phyloP scores from a whole-genome alignment of 1,284 basidiomycete genomes.

The Moesziomyces antarcticus region DNA sequence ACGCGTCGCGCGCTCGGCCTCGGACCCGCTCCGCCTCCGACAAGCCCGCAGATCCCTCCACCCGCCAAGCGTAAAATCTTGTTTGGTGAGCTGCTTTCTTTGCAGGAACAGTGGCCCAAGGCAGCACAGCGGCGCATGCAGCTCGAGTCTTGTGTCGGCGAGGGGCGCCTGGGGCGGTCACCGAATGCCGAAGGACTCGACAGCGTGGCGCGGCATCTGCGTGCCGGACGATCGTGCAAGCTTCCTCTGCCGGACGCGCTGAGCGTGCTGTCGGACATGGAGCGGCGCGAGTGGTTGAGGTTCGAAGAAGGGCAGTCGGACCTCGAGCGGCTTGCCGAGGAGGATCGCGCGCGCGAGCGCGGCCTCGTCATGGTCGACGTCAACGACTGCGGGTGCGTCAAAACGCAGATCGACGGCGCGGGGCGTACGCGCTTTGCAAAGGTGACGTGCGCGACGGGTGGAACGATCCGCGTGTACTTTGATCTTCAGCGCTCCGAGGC shows the following conservation, averaged over 20 bases:
- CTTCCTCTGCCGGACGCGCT: constrained; percentile 13
- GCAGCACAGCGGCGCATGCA: constrained; percentile 2
- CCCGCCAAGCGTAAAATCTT: background rate
- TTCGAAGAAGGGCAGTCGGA: constrained; percentile 15
- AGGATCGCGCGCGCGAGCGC: constrained; percentile 17
- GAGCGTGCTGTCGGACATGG: constrained; percentile 13
- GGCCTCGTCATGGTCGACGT: constrained; percentile 24
- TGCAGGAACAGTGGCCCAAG: background rate
- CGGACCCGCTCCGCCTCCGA: background rate
- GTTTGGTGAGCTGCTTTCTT: constrained; percentile 4
- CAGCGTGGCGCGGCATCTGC: constrained; percentile 10
- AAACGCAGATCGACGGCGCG: constrained; percentile 12
- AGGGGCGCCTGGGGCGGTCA: constrained; percentile 10
- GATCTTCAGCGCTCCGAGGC: background rate
- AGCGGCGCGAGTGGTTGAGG: constrained; percentile 22
- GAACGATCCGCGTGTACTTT: constrained; percentile 14
- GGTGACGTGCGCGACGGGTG: constrained; percentile 10
- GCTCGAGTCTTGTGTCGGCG: constrained; percentile 1
- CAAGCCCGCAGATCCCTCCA: background rate
- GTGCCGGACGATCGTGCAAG: constrained; percentile 20
- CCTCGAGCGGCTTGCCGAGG: constrained; percentile 3
- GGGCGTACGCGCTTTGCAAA: constrained; percentile 12
- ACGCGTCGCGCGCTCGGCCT: constrained; percentile 25
- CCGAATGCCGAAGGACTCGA: constrained; percentile 2
- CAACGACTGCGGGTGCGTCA: constrained; percentile 6